Conservation (phyloP, 148 eudicot genomes). For the Fagopyrum homotropicum region DNA sequence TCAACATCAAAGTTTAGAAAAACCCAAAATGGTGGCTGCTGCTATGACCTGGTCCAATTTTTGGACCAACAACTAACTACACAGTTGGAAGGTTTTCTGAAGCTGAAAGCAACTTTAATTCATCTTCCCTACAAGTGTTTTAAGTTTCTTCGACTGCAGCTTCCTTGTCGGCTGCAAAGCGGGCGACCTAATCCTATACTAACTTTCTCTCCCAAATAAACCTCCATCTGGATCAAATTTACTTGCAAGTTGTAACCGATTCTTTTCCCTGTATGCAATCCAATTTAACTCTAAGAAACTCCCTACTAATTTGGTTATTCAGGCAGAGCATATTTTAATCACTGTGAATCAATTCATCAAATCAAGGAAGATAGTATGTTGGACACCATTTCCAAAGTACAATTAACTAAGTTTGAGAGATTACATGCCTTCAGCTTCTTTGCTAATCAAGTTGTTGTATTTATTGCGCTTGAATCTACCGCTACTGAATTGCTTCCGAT, state of each 20-base stretch:
- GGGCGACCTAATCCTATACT: not conserved
- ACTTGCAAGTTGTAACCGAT: not conserved
- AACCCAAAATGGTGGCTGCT: slow-evolving; percentile 3
- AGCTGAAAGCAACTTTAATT: not conserved
- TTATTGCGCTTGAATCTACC: not conserved
- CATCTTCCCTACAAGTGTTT: not conserved
- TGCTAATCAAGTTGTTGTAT: not conserved
- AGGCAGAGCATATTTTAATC: not conserved
- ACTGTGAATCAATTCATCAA: not conserved
- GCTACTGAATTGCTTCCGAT: not conserved
- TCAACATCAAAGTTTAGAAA: not conserved
- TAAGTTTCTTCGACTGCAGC: not conserved
- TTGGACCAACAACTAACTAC: not conserved
- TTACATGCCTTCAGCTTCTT: not conserved
- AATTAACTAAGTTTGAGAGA: not conserved
- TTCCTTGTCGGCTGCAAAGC: not conserved
- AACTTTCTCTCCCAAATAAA: not conserved
- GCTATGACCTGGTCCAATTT: slow-evolving; percentile 1
- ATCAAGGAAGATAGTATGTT: not conserved
- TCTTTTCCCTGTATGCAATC: not conserved
- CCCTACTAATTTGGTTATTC: not conserved
- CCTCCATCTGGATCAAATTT: not conserved
- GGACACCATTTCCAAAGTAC: not conserved
- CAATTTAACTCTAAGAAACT: not conserved
- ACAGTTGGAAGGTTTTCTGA: not conserved